A percentile compares a stretch with the other conserved stretches of the same genome.
These are phyloP conservation scores for Tricladium varicosporioides DNA, from an alignment of 2,329 filamentous ascomycete genomes.

Conservation along the genomic window DNA sequence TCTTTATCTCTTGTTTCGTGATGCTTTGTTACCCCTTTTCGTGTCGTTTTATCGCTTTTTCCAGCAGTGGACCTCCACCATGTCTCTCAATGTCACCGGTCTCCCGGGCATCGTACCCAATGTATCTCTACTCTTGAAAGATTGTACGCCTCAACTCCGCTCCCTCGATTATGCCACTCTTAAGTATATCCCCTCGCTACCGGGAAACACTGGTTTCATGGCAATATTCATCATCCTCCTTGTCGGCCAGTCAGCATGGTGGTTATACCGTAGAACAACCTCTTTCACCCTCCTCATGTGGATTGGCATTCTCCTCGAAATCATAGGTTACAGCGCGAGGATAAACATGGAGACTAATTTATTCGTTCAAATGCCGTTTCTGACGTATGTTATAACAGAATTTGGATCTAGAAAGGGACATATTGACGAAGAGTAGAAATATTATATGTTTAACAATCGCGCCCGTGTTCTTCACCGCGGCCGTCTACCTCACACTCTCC, in stretches of 20 bases:
- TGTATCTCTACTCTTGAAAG: conserved; percentile 9
- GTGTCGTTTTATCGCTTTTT: neutral
- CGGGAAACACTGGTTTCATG: conserved; percentile 33
- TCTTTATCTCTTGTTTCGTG: neutral
- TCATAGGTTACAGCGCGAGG: conserved; percentile 54
- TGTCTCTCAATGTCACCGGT: conserved; percentile 5
- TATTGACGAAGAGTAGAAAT: conserved; percentile 28
- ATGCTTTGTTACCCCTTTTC: neutral
- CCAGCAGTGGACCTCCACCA: neutral
- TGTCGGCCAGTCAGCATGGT: conserved; percentile 19
- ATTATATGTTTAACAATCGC: conserved; percentile 50
- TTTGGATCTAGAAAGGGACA: neutral
- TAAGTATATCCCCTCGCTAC: conserved; percentile 16
- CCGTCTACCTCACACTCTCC: conserved; percentile 57
- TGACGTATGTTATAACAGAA: conserved; percentile 19
- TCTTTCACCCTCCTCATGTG: conserved; percentile 53
- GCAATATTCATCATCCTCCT: conserved; percentile 20
- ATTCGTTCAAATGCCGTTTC: conserved; percentile 21
- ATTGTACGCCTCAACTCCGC: conserved; percentile 15
- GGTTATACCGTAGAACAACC: conserved; percentile 50
- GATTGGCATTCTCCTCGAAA: conserved; percentile 51
- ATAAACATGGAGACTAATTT: conserved; percentile 24
- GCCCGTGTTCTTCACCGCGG: conserved; percentile 53
- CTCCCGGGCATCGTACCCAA: conserved; percentile 12
- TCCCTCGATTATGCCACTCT: conserved; percentile 18